Evolutionary conservation across 768 basidiomycete species (phyloP).

Genomic region (Rhodotorula toruloides): DNA sequence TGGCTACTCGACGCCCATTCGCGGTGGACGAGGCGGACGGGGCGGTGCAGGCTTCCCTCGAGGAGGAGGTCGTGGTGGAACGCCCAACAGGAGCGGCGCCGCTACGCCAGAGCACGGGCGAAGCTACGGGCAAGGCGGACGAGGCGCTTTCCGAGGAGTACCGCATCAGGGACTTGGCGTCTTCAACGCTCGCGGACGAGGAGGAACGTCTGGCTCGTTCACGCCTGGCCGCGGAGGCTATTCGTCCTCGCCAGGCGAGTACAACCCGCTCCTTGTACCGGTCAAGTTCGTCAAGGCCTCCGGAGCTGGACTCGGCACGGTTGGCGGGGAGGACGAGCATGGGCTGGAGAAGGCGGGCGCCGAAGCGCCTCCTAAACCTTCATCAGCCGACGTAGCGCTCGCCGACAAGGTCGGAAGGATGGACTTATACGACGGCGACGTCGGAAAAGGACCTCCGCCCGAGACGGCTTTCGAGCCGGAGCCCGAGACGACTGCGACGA

Average conservation of each 20-base stretch:
- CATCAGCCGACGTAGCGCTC: background rate
- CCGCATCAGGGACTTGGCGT: conserved; percentile 3
- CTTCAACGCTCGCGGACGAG: background rate
- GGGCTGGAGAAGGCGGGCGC: conserved; percentile 20
- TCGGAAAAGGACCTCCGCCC: background rate
- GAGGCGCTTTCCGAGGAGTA: background rate
- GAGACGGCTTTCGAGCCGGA: conserved; percentile 11
- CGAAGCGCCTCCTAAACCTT: background rate
- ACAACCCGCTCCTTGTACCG: conserved; percentile 31
- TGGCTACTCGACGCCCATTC: conserved; percentile 10
- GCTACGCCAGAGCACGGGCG: background rate
- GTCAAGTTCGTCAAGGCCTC: conserved; percentile 29
- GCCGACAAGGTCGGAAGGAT: conserved; percentile 16
- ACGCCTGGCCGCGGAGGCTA: background rate
- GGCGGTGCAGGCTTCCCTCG: background rate
- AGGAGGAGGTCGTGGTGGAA: conserved; percentile 4
- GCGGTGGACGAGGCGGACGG: background rate
- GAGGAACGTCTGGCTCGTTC: too few species aligned
- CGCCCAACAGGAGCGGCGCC: background rate
- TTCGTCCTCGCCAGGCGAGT: background rate
- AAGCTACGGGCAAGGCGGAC: conserved; percentile 1
- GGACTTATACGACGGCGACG: background rate
- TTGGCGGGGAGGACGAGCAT: conserved; percentile 32
- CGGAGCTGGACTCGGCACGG: conserved; percentile 6
- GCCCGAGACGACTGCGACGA: conserved; percentile 10